Evolutionary conservation across 441 rosid species (phyloP).

Genomic region (Aleurites moluccanus): DNA sequence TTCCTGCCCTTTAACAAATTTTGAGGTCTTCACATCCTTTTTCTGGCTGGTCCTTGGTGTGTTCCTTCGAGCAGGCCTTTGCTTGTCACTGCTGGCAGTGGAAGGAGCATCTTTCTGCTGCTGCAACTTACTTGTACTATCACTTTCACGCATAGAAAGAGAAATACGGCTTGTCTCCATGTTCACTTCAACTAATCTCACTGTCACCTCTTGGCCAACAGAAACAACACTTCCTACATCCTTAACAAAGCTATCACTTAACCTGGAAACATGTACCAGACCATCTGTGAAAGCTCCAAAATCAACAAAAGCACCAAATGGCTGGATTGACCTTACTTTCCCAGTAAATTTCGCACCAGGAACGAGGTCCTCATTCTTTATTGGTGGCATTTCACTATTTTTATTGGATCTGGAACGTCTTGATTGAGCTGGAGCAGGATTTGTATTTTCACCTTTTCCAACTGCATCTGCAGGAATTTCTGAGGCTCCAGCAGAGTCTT

Average conservation of each 20-base stretch:
- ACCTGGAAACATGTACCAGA: constrained; percentile 82
- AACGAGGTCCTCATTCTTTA: constrained; percentile 58
- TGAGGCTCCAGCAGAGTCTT: constrained; percentile 35
- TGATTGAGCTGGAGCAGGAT: constrained; percentile 45
- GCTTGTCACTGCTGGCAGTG: constrained; percentile 46
- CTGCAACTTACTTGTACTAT: constrained; percentile 40
- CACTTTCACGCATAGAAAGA: constrained; percentile 72
- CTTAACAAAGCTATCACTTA: constrained; percentile 78
- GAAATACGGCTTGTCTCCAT: constrained; percentile 75
- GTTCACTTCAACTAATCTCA: constrained; percentile 76
- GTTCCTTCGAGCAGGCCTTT: constrained; percentile 52
- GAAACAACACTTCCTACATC: constrained; percentile 86
- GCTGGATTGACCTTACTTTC: constrained; percentile 87
- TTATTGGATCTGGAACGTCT: constrained; percentile 54
- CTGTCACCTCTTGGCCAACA: constrained; percentile 91
- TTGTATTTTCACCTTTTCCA: constrained; percentile 37
- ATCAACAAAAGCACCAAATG: constrained; percentile 91
- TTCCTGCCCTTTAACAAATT: constrained; percentile 76
- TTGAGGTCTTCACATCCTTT: constrained; percentile 50
- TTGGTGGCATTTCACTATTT: constrained; percentile 81
- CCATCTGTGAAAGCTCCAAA: constrained; percentile 97
- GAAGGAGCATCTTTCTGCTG: constrained; percentile 41
- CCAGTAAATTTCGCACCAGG: constrained; percentile 84
- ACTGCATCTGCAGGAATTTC: constrained; percentile 37
- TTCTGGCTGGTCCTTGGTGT: constrained; percentile 46